phyloP scores from a whole-genome alignment of 306 rosid species.

The Rosa persica region DNA sequence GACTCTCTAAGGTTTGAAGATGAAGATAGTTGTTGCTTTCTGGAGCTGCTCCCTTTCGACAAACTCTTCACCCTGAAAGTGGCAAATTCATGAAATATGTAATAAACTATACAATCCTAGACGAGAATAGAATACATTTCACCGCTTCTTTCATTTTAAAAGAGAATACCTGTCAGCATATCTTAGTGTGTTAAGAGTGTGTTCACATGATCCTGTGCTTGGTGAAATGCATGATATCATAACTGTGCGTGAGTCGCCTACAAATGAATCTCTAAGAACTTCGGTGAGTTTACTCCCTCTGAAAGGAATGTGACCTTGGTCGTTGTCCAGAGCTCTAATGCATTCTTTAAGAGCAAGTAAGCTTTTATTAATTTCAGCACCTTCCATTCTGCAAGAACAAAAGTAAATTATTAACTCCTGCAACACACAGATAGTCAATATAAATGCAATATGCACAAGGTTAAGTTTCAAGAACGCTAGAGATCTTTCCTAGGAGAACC shows the following conservation, averaged over 20 bases:
- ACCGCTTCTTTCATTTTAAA: neutral
- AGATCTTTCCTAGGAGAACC: slow-evolving; percentile 12
- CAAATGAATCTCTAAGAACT: slow-evolving; percentile 86
- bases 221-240: slow-evolving; percentile 93
- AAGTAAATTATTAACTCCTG: neutral
- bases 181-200: slow-evolving; percentile 83
- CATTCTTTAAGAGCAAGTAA: slow-evolving; percentile 80
- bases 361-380: slow-evolving; percentile 90
- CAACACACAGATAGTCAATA: slow-evolving; percentile 10
- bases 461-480: neutral
- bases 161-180: slow-evolving; percentile 74
- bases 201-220: slow-evolving; percentile 85
- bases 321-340: slow-evolving; percentile 83
- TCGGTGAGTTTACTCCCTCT: slow-evolving; percentile 91
- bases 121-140: slow-evolving; percentile 5
- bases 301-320: slow-evolving; percentile 90
- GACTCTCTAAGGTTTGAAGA: slow-evolving; percentile 58
- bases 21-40: slow-evolving; percentile 58
- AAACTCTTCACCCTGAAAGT: slow-evolving; percentile 67
- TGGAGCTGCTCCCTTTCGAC: slow-evolving; percentile 66
- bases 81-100: slow-evolving; percentile 5
- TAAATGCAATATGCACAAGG: neutral
- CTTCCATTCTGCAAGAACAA: slow-evolving; percentile 65
- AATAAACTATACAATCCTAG: neutral
- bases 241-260: slow-evolving; percentile 81